phyloP scores from a whole-genome alignment of 371 early-diverging fungal genomes.

The Batkoa obscura region DNA sequence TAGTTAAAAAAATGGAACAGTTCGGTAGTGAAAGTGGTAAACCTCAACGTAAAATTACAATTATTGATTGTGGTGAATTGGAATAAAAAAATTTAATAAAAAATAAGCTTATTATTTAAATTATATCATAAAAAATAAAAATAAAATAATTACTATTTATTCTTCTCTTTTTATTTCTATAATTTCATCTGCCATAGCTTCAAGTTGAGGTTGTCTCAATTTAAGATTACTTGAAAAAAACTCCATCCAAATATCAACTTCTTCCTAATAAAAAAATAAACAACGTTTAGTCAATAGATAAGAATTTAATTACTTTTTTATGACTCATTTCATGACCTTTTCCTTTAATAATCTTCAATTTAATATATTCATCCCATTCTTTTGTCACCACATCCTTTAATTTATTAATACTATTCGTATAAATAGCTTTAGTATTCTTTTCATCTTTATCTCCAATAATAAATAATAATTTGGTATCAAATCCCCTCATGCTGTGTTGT shows the following conservation, averaged over 20 bases:
- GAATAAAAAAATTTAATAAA: conserved; percentile 9
- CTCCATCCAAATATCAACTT: not conserved
- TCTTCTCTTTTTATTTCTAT: too few relatives aligned
- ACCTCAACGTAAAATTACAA: conserved; percentile 37
- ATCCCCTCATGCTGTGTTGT: too few relatives aligned
- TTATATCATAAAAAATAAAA: too few relatives aligned
- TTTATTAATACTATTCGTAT: too few relatives aligned
- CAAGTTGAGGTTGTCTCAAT: not conserved
- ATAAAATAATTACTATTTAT: too few relatives aligned
- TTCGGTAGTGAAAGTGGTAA: conserved; percentile 49
- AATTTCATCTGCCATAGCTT: not conserved
- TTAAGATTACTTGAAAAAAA: not conserved
- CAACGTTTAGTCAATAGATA: too few relatives aligned
- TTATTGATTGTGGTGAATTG: conserved; percentile 55
- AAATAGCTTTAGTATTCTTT: too few relatives aligned
- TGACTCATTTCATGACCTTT: conserved; percentile 1
- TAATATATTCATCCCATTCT: too few relatives aligned
- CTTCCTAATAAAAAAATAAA: conserved; percentile 10
- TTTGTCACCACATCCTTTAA: too few relatives aligned
- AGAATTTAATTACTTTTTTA: not conserved
- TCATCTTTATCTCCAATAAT: too few relatives aligned
- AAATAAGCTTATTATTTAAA: too few relatives aligned
- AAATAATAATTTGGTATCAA: too few relatives aligned
- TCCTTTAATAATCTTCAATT: not conserved
- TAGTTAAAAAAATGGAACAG: conserved; percentile 65